Evolutionary conservation across 1,284 basidiomycete species (phyloP).

Genomic region (Papiliotrema nemorosa): DNA sequence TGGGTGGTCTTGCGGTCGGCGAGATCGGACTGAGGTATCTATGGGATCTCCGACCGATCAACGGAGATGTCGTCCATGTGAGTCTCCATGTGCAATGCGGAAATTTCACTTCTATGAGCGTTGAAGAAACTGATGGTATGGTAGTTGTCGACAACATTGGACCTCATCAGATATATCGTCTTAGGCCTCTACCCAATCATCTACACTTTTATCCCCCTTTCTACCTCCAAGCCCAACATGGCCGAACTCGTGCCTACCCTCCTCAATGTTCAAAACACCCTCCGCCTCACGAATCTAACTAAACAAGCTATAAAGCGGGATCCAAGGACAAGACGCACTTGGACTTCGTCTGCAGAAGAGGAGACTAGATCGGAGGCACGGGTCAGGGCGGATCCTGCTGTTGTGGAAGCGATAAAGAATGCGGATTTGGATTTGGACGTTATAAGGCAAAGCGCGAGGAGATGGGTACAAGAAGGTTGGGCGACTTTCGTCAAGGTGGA

Average conservation of each 20-base stretch:
- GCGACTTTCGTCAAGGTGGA: conserved; percentile 4
- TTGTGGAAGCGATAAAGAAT: background rate
- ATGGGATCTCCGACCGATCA: conserved; percentile 21
- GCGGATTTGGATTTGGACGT: background rate
- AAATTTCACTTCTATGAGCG: background rate
- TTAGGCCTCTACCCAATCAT: conserved; percentile 24
- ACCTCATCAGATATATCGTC: conserved; percentile 20
- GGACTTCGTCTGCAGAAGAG: background rate
- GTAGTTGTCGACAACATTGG: conserved; percentile 28
- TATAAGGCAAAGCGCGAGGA: background rate
- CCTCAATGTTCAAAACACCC: conserved; percentile 14
- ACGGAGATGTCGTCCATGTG: conserved; percentile 35
- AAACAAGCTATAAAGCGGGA: conserved; percentile 16
- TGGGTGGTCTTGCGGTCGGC: conserved; percentile 10
- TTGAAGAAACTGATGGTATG: background rate
- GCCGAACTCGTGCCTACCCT: conserved; percentile 9
- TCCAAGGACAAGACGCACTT: background rate
- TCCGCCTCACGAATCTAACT: conserved; percentile 18
- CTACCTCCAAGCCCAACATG: conserved; percentile 4
- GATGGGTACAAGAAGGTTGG: conserved; percentile 9
- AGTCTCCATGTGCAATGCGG: conserved; percentile 8
- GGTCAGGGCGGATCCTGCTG: background rate
- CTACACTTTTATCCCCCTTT: conserved; percentile 31
- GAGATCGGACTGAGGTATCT: conserved; percentile 19
- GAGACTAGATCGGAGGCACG: background rate